Evolutionary conservation across 2,329 filamentous ascomycete genomes (phyloP), one percentile per base, ranked within the genome.

Genomic region (Aschersonia sp.): DNA sequence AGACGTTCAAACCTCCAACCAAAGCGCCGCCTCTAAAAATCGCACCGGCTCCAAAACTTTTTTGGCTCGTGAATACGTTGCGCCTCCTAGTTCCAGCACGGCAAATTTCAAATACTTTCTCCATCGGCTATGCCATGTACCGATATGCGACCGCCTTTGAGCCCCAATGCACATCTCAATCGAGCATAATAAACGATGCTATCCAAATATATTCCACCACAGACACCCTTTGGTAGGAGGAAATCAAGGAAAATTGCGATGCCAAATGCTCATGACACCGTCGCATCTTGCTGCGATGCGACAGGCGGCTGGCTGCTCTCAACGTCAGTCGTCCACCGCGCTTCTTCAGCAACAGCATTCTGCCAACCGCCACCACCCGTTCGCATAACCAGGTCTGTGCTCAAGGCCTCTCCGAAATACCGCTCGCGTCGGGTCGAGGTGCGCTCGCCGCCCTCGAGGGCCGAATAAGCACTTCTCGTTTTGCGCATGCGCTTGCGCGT

Each of bases 401-500:
- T 80, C 8, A 86, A 61, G 9, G 70, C 67, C 4, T 72, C 68
- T 0, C 73, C 69, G 57, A 94, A 90, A 71, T 87, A 92, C 49
- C 73, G 74, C 50, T 90, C 84, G 45, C 77, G 71, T 41, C 86
- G 73, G 6, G 81, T 85, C 2, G 68, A 77, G 32, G 73, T 72
- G 51, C 87, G 76, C 47, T 76, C 71, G 1, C 84, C 82, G 11
- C 85, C 85, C 59, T 92, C 87, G 0, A 89, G 66, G 0, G 87
- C 87, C 37, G 84, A 85, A 47, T 83, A 74, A 44, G 84, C 84
- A 44, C 83, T 79, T 47, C 87, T 69, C 0, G 87, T 94, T 3
- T 74, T 88, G 30, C 87, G 70, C 59, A 78, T 72, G 12, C 80
- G 71, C 58, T 70, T 73, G 22, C 55, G 53, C 45, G 55, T 58